Evolutionary conservation across 805 yeast genomes (phyloP), one percentile per base, ranked within the genome.

Genomic region (Debaryomyces tyrocola): DNA sequence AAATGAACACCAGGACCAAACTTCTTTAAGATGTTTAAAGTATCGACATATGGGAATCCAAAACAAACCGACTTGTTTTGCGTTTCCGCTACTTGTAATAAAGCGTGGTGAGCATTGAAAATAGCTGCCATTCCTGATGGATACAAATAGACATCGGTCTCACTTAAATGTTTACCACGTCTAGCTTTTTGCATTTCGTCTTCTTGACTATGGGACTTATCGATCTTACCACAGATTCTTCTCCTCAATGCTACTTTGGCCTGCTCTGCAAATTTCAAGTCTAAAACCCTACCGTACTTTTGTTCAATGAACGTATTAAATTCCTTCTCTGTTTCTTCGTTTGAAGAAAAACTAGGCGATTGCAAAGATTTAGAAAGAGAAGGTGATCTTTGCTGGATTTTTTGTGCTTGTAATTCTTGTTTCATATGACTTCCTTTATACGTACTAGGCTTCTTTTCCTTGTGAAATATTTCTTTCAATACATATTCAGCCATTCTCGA

Each of bases 41-140:
- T 91, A 63, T 94, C 98, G 24, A 89, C 94, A 64, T 92, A 94
- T 6, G 98, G 97, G 69, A 91, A 90, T 1, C 99, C 99, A 66
- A 88, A 92, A 67, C 96, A 90, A 2, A 90, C 96, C 1, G 96
- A 83, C 62, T 88, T 89, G 50, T 69, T 62, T 6, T 65, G 62
- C 8, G 58, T 52, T 10, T 47, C 52, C 6, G 49, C 45, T 6
- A 39, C 27, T 29, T 69, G 56, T 44, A 82, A 60, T 15, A 80
- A 53, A 7, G 82, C 73, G 48, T 80, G 77, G 62, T 92, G 96
- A 1, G 96, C 87, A 45, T 82, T 77, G 73, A 85, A 94, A 34
- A 94, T 87, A 0, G 96, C 75, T 2, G 96, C 85, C 97, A 94
- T 94, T 14, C 99, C 99, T 4, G 91, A 75, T 11, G 97, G 94